Evolutionary conservation across 116 monocot genomes (phyloP).

Genomic region (Cymodocea nodosa): DNA sequence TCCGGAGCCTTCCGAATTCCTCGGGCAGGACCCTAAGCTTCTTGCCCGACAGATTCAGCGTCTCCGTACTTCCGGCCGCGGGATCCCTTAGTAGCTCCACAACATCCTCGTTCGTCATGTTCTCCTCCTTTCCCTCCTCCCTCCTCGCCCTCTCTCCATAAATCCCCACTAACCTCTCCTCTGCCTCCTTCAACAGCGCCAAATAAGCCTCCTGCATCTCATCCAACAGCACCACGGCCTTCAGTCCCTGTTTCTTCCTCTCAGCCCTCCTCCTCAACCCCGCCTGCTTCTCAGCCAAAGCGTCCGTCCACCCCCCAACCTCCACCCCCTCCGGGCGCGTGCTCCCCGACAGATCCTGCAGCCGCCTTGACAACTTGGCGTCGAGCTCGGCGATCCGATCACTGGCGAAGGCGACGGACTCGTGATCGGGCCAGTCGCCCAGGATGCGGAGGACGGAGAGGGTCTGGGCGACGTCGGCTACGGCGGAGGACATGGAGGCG

Average conservation of each 20-base stretch:
- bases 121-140: neutral
- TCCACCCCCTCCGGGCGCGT: conserved; percentile 24
- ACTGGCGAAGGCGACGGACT: conserved; percentile 61
- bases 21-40: conserved; percentile 45
- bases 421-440: conserved; percentile 81
- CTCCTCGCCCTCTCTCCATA: conserved; percentile 10
- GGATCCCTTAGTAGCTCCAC: conserved; percentile 30
- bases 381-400: conserved; percentile 26
- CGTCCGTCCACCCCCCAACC: neutral
- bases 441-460: conserved; percentile 58
- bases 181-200: conserved; percentile 51
- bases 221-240: conserved; percentile 46
- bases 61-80: conserved; percentile 20
- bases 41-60: conserved; percentile 35
- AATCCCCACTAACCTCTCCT: conserved; percentile 49
- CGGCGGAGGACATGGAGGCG: conserved; percentile 53
- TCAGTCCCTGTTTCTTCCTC: conserved; percentile 20
- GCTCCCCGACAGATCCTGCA: conserved; percentile 23
- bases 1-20: conserved; percentile 36
- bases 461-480: conserved; percentile 55
- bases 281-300: conserved; percentile 18
- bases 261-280: conserved; percentile 26
- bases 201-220: conserved; percentile 67
- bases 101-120: conserved; percentile 33
- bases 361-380: conserved; percentile 8